phyloP scores from a whole-genome alignment of 441 rosid genomes.

The Gossypium trilobum region DNA sequence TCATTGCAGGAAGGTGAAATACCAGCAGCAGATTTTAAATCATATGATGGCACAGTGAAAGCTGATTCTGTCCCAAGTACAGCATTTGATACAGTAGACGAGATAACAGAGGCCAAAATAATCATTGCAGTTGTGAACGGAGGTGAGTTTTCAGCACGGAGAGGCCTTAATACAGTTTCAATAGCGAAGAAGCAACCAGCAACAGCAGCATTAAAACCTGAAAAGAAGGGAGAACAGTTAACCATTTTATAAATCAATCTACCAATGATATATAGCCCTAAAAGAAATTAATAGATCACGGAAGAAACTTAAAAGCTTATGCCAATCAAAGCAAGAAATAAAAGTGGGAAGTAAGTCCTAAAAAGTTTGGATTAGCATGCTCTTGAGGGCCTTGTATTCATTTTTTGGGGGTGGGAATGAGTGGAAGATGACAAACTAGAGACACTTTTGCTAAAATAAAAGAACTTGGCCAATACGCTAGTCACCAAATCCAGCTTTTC shows the following conservation, averaged over 20 bases:
- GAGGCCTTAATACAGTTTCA: slow-evolving; percentile 86
- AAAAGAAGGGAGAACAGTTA: neutral
- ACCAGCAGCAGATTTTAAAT: slow-evolving; percentile 97
- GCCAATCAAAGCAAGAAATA: neutral
- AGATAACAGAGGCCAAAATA: slow-evolving; percentile 84
- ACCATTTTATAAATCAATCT: neutral
- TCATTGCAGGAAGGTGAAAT: slow-evolving; percentile 14
- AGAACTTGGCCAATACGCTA: neutral
- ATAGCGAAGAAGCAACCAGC: slow-evolving; percentile 97
- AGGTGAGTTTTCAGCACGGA: slow-evolving; percentile 87
- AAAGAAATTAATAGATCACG: neutral
- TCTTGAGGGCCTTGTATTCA: neutral
- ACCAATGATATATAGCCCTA: neutral
- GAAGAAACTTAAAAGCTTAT: neutral
- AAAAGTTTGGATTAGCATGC: neutral
- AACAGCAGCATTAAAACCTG: slow-evolving; percentile 96
- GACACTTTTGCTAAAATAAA: neutral
- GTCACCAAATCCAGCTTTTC: slow-evolving; percentile 2
- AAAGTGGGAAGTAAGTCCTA: neutral
- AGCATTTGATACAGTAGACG: slow-evolving; percentile 88
- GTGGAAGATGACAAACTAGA: neutral
- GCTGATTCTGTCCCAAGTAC: slow-evolving; percentile 84
- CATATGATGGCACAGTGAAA: slow-evolving; percentile 84
- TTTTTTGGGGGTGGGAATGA: neutral
- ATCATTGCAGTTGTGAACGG: slow-evolving; percentile 98